Evolutionary conservation across 495 filamentous ascomycete genomes (phyloP).

Genomic region (Talaromyces wortmannii): DNA sequence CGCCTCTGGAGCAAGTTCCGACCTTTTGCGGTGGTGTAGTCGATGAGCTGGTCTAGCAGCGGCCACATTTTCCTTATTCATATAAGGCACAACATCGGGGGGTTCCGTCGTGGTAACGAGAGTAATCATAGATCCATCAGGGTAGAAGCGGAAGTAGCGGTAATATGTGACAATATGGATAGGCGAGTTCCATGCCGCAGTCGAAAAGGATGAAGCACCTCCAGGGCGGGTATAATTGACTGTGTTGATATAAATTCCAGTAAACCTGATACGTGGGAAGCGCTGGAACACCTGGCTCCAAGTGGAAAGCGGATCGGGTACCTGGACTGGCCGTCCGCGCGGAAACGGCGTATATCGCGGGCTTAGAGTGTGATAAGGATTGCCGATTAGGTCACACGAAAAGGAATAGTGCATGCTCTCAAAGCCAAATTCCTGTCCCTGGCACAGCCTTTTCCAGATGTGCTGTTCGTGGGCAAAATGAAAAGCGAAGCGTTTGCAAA

Average conservation of each 20-base stretch:
- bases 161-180: slow-evolving; percentile 98
- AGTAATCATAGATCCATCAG: slow-evolving; percentile 74
- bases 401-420: slow-evolving; percentile 79
- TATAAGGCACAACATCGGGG: slow-evolving; percentile 70
- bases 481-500: slow-evolving; percentile 83
- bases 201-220: slow-evolving; percentile 47
- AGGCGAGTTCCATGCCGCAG: slow-evolving; percentile 66
- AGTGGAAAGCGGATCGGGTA: slow-evolving; percentile 29
- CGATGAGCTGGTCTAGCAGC: slow-evolving; percentile 17
- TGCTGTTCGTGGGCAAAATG: slow-evolving; percentile 76
- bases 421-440: slow-evolving; percentile 68
- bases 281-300: slow-evolving; percentile 65
- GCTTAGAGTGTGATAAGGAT: slow-evolving; percentile 38
- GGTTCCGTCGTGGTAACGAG: slow-evolving; percentile 77
- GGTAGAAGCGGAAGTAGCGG: slow-evolving; percentile 91
- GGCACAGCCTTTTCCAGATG: slow-evolving; percentile 80
- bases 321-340: slow-evolving; percentile 15
- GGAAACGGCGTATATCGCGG: slow-evolving; percentile 37
- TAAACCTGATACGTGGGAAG: slow-evolving; percentile 85
- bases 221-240: slow-evolving; percentile 90
- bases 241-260: slow-evolving; percentile 91
- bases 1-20: slow-evolving; percentile 15
- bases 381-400: slow-evolving; percentile 55
- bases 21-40: slow-evolving; percentile 24
- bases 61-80: slow-evolving; percentile 48